Percentiles rank a stretch among this genome's conserved stretches.
Conservation (phyloP, 1,284 basidiomycete species). For the Cryptococcus maquisensis region DNA sequence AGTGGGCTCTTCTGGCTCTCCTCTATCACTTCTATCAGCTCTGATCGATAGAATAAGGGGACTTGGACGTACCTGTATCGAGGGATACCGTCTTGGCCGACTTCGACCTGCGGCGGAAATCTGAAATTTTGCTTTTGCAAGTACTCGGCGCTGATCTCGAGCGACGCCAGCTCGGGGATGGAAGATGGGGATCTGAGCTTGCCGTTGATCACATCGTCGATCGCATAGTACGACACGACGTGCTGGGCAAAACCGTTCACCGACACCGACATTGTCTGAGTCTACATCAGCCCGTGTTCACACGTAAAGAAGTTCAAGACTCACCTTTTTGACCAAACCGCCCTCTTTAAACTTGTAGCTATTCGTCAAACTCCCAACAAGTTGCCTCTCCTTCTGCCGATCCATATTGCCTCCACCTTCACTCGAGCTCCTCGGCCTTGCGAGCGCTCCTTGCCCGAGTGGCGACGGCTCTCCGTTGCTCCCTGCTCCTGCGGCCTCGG, state of each 20-base stretch:
- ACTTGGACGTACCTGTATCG: constrained; percentile 58
- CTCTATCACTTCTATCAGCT: constrained; percentile 15
- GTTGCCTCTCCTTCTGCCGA: constrained; percentile 67
- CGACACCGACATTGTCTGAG: constrained; percentile 84
- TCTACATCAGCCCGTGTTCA: not conserved
- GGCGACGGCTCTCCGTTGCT: constrained; percentile 7
- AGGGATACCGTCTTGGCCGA: constrained; percentile 72
- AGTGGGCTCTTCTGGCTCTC: constrained; percentile 36
- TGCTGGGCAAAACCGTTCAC: constrained; percentile 84
- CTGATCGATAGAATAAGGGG: not conserved
- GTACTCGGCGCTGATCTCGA: constrained; percentile 84
- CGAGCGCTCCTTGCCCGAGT: constrained; percentile 30
- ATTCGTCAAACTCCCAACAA: constrained; percentile 84
- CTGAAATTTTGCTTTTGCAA: constrained; percentile 86
- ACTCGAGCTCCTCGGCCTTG: constrained; percentile 27
- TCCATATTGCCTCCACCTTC: constrained; percentile 53
- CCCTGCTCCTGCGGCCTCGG: not conserved
- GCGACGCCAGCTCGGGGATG: constrained; percentile 75
- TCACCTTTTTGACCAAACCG: constrained; percentile 91
- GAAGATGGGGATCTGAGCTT: constrained; percentile 82
- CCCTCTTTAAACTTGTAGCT: constrained; percentile 84
- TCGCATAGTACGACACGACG: constrained; percentile 91
- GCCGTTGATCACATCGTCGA: constrained; percentile 84
- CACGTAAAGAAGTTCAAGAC: constrained; percentile 21
- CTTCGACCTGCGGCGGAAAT: constrained; percentile 80